Percentiles rank a stretch among this genome's conserved stretches.
These are phyloP conservation scores for Ustilago loliicola DNA, from an alignment of 1,284 basidiomycete genomes.

Conservation along the genomic window DNA sequence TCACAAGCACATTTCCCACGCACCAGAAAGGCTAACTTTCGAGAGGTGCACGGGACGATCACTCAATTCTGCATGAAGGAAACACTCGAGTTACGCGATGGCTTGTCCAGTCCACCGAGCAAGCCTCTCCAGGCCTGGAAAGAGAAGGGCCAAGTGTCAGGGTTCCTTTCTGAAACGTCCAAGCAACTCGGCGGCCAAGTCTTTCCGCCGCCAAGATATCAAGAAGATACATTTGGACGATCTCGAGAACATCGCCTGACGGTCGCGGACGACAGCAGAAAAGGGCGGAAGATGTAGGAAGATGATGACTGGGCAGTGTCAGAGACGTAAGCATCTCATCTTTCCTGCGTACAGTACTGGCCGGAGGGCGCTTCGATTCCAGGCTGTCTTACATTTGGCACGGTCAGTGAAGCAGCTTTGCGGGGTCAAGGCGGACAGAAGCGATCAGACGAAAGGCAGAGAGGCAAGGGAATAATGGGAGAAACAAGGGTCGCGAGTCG, in stretches of 20 bases:
- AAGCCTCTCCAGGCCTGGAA: neutral
- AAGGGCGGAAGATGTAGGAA: neutral
- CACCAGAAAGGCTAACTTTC: neutral
- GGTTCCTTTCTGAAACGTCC: too few species aligned
- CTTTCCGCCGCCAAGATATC: too few species aligned
- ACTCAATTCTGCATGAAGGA: conserved; percentile 1
- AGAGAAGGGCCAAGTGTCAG: neutral
- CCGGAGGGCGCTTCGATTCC: too few species aligned
- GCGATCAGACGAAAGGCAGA: too few species aligned
- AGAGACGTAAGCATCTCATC: too few species aligned
- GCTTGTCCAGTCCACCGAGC: neutral
- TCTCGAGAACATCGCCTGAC: too few species aligned
- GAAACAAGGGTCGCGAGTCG: neutral
- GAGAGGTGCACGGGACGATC: conserved; percentile 2
- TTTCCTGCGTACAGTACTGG: too few species aligned
- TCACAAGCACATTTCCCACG: neutral
- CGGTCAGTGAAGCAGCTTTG: too few species aligned
- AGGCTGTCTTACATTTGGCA: too few species aligned
- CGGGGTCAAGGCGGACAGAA: too few species aligned
- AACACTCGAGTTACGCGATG: neutral
- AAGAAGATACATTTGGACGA: neutral
- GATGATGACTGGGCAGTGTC: neutral
- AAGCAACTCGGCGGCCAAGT: too few species aligned
- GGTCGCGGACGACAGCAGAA: neutral
- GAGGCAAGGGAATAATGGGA: too few species aligned